Conservation (phyloP, 371 early-diverging fungal species). For the Conidiobolus incongruus region DNA sequence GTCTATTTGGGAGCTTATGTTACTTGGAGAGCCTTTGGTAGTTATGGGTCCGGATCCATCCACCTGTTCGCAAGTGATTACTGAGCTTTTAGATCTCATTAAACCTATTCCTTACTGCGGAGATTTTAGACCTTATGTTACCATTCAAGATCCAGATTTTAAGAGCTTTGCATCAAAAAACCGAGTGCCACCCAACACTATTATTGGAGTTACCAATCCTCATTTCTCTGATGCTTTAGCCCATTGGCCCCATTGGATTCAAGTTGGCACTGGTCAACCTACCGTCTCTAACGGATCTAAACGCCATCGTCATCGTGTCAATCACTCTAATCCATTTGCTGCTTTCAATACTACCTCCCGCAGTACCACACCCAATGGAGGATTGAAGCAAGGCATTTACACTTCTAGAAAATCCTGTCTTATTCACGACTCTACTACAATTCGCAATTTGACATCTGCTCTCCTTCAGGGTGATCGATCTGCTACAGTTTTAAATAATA, state of each 20-base stretch:
- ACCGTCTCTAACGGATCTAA: not conserved
- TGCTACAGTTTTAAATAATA: slow-evolving; percentile 62
- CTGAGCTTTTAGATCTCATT: slow-evolving; percentile 70
- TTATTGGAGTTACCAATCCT: slow-evolving; percentile 88
- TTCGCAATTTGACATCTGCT: slow-evolving; percentile 44
- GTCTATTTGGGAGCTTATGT: slow-evolving; percentile 84
- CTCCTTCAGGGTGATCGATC: slow-evolving; percentile 35
- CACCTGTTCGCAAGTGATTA: slow-evolving; percentile 62
- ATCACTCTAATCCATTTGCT: slow-evolving; percentile 3
- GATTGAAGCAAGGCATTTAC: slow-evolving; percentile 12
- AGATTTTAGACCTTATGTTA: slow-evolving; percentile 88
- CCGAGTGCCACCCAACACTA: slow-evolving; percentile 48
- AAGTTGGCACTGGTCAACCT: slow-evolving; percentile 20
- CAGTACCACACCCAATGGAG: slow-evolving; percentile 10
- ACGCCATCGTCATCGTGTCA: not conserved
- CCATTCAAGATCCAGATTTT: slow-evolving; percentile 87
- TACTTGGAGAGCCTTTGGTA: slow-evolving; percentile 78
- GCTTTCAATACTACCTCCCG: slow-evolving; percentile 1
- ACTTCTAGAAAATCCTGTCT: slow-evolving; percentile 63
- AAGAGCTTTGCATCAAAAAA: slow-evolving; percentile 38
- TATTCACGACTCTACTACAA: slow-evolving; percentile 40
- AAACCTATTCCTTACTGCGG: slow-evolving; percentile 89
- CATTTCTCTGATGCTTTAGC: slow-evolving; percentile 70
- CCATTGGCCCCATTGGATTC: slow-evolving; percentile 81
- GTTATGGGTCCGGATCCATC: slow-evolving; percentile 77